Evolutionary conservation across 441 rosid species (phyloP), one percentile per base, ranked within the genome.

Genomic region (Gossypium lobatum): DNA sequence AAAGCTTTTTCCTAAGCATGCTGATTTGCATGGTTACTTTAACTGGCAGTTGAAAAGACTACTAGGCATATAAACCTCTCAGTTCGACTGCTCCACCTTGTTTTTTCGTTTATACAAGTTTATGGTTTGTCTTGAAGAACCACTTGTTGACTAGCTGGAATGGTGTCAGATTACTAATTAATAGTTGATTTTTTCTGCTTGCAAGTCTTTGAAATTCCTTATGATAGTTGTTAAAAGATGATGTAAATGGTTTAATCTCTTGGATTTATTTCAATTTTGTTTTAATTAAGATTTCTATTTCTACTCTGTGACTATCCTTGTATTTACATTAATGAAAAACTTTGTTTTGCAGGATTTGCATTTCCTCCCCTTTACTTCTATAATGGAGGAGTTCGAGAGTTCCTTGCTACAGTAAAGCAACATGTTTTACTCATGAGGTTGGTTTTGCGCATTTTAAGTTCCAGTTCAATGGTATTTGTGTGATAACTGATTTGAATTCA

Each of bases 341-440:
- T 59, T 50, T 68, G 31, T 76, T 80, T 79, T 76, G 73, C 91
- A 96, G 98, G 99, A 77, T 88, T 93, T 77, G 96, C 97, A 76
- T 87, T 64, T 84, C 97, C 99, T 70, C 89, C 98, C 71, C 92
- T 96, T 53, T 93, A 91, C 86, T 93, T 96, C 81, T 96, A 93
- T 82, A 93, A 81, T 71, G 98, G 99, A 76, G 98, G 99, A 73
- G 97, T 93, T 72, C 86, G 89, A 80, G 97, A 92, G 85, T 92
- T 93, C 81, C 91, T 96, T 63, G 92, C 97, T 73, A 85, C 89
- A 53, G 72, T 93, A 72, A 96, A 92, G 86, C 99, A 91, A 52
- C 93, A 92, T 79, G 86, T 88, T 77, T 80, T 91, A 66, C 87
- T 93, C 85, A 87, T 89, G 86, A 96, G 99, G 98, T 93, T 73